Conservation (phyloP, 2,329 filamentous ascomycete genomes). For the Fusarium chlamydosporum region DNA sequence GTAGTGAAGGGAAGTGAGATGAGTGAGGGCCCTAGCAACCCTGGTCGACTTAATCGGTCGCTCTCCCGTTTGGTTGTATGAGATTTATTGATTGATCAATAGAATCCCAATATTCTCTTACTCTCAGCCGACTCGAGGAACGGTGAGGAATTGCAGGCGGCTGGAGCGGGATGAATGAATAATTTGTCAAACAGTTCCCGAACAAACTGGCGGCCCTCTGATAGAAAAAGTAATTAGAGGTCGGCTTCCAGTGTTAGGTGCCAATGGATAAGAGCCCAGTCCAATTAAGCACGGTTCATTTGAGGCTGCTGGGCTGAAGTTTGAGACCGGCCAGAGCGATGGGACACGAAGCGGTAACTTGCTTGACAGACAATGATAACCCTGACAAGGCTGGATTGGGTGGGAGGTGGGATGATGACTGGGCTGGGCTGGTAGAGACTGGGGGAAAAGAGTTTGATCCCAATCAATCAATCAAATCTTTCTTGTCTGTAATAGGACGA, state of each 20-base stretch:
- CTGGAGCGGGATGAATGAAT: slow-evolving; percentile 15
- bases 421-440: slow-evolving; percentile 1
- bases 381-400: slow-evolving; percentile 7
- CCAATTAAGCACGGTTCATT: slow-evolving; percentile 45
- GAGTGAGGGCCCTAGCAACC: slow-evolving; percentile 26
- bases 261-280: slow-evolving; percentile 13
- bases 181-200: slow-evolving; percentile 2
- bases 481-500: slow-evolving; percentile 17
- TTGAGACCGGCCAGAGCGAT: slow-evolving; percentile 47
- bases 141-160: slow-evolving; percentile 16
- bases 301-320: slow-evolving; percentile 46
- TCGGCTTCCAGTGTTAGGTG: slow-evolving; percentile 11
- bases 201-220: background rate
- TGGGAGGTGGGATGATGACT: background rate
- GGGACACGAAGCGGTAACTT: slow-evolving; percentile 7
- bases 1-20: slow-evolving; percentile 15
- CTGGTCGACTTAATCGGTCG: slow-evolving; percentile 24
- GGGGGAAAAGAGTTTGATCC: background rate
- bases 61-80: slow-evolving; percentile 31
- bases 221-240: slow-evolving; percentile 14
- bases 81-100: slow-evolving; percentile 1
- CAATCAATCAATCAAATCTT: background rate
- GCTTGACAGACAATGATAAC: slow-evolving; percentile 29
- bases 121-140: background rate
- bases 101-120: background rate